These are phyloP conservation scores for Psilocybe azurescens DNA, from an alignment of 768 basidiomycete genomes.

Conservation along the genomic window DNA sequence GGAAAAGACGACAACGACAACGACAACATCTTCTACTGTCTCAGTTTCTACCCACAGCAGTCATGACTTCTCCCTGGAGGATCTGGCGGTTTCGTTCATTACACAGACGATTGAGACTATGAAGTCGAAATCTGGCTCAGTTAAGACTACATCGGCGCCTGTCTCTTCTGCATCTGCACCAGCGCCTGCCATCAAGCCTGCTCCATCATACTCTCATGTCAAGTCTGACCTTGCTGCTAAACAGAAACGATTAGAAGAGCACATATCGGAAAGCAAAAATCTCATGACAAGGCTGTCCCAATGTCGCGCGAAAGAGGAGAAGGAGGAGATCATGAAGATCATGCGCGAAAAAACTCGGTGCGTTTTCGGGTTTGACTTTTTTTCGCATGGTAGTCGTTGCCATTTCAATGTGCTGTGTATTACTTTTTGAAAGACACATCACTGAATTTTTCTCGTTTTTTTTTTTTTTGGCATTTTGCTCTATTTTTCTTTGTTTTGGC, in stretches of 20 bases:
- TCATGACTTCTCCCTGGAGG: slow-evolving; percentile 46
- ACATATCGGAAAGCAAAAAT: slow-evolving; percentile 57
- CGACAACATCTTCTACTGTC: slow-evolving; percentile 11
- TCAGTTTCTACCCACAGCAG: slow-evolving; percentile 18
- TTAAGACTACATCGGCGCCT: neutral
- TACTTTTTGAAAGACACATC: neutral
- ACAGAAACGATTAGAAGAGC: slow-evolving; percentile 51
- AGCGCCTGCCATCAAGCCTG: neutral
- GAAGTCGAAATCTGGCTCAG: slow-evolving; percentile 30
- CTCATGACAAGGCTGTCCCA: slow-evolving; percentile 52
- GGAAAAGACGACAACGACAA: neutral
- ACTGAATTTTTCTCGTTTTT: slow-evolving; percentile 11
- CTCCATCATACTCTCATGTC: slow-evolving; percentile 12
- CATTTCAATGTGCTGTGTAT: slow-evolving; percentile 4
- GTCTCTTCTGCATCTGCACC: neutral
- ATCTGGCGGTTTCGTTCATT: slow-evolving; percentile 63
- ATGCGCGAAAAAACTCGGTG: slow-evolving; percentile 61
- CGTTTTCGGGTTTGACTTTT: slow-evolving; percentile 34
- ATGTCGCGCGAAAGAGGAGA: slow-evolving; percentile 57
- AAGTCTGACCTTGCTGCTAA: slow-evolving; percentile 47
- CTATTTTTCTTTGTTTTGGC: slow-evolving; percentile 17
- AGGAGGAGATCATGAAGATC: slow-evolving; percentile 45
- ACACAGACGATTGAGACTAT: slow-evolving; percentile 57
- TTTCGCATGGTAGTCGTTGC: slow-evolving; percentile 9
- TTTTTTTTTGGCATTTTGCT: slow-evolving; percentile 16